phyloP scores from a whole-genome alignment of 257 asterid species.

The Solanum virginianum region DNA sequence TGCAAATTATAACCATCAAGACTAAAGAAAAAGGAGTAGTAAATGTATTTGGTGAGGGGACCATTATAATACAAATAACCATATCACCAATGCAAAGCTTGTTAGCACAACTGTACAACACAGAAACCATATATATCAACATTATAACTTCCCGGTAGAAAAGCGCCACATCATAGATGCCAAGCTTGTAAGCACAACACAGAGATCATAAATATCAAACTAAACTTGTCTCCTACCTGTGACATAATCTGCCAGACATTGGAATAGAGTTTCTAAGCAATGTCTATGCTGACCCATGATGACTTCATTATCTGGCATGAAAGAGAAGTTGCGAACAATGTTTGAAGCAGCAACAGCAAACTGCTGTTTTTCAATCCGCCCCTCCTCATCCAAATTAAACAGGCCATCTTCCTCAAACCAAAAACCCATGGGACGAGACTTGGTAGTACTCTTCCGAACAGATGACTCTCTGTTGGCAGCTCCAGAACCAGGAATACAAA shows the following conservation, averaged over 20 bases:
- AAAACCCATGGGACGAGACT: conserved; percentile 69
- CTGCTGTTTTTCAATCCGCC: conserved; percentile 79
- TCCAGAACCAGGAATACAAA: conserved; percentile 25
- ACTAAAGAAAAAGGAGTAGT: background rate
- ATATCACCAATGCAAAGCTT: background rate
- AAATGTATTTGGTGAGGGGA: background rate
- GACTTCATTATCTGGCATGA: conserved; percentile 94
- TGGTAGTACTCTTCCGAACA: conserved; percentile 36
- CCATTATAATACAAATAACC: background rate
- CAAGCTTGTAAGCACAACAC: background rate
- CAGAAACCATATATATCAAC: background rate
- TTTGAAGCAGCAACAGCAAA: conserved; percentile 97
- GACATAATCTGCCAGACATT: conserved; percentile 78
- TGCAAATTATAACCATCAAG: background rate
- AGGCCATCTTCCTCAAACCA: conserved; percentile 98
- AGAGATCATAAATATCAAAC: background rate
- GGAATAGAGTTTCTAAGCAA: conserved; percentile 85
- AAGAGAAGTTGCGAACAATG: conserved; percentile 81
- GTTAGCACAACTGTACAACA: background rate
- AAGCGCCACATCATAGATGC: background rate
- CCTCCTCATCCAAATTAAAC: conserved; percentile 87
- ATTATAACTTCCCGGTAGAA: background rate
- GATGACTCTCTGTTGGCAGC: conserved; percentile 49
- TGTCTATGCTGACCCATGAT: conserved; percentile 95
- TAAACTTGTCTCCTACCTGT: conserved; percentile 38